Percentiles rank a stretch among this genome's conserved stretches.
phyloP scores from a whole-genome alignment of 345 rosid species.

The Salix koriyanagi region DNA sequence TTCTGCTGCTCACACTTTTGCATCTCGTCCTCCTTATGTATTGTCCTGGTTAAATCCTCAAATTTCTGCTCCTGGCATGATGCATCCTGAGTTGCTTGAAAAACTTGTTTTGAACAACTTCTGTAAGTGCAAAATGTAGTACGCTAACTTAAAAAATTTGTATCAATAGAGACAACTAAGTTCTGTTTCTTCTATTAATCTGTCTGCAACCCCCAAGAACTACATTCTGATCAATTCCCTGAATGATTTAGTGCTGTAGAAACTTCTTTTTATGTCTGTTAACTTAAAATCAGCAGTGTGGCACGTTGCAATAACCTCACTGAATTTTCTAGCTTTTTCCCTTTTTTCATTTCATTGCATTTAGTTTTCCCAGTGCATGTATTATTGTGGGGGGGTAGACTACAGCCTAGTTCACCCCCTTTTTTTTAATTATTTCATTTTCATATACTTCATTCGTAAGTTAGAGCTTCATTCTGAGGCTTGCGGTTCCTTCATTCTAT shows the following conservation, averaged over 20 bases:
- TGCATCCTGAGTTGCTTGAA: slow-evolving; percentile 59
- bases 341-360: neutral
- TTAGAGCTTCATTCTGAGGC: neutral
- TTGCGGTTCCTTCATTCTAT: neutral
- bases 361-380: neutral
- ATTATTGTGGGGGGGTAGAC: neutral
- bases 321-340: neutral
- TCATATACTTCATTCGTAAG: neutral
- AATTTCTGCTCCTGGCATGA: slow-evolving; percentile 66
- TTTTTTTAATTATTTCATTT: neutral
- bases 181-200: neutral
- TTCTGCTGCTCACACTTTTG: slow-evolving; percentile 56
- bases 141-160: neutral
- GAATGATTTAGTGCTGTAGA: neutral
- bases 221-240: neutral
- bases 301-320: neutral
- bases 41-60: slow-evolving; percentile 55
- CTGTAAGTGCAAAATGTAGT: slow-evolving; percentile 27
- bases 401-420: neutral
- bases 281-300: neutral
- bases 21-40: slow-evolving; percentile 59
- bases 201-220: no score
- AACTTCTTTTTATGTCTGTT: neutral
- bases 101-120: slow-evolving; percentile 67
- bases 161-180: neutral